Evolutionary conservation across 306 rosid species (phyloP), one percentile per base, ranked within the genome.

Genomic region (Ormosia semicastrata): DNA sequence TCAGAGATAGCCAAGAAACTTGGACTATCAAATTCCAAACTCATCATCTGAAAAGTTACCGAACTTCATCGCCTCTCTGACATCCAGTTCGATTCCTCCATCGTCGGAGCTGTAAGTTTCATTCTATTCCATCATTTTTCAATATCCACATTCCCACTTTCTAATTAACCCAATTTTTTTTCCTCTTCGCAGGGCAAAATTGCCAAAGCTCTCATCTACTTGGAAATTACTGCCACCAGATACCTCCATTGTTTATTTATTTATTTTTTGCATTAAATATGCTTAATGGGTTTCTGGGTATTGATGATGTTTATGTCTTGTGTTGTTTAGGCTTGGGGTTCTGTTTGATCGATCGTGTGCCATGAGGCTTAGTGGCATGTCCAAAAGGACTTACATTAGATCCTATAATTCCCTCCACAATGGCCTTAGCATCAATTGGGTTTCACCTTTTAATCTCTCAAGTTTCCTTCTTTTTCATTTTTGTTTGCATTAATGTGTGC

Each of bases 11-110:
- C 95, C 0, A 91, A 62, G 81, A 95, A 88, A 78, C 92, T 95
- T 0, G 86, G 82, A 4, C 78, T 95, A 65, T 77, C 92, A 0
- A 87, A 91, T 5, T 81, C 98, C 74, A 90, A 92, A 81, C 84
- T 72, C 70, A 81, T 91, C 54, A 67, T 87, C 46, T 90, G 94
- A 0, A 88, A 92, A 88, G 98, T 97, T 13, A 84, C 92, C 6
- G 99, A 93, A 73, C 89, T 95, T 60, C 93, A 94, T 10, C 97
- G 97, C 5, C 92, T 93, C 81, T 82, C 91, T 46, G 98, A 95
- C 11, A 89, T 93, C 29, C 97, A 89, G 71, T 93, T 95, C 64
- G 94, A 91, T 85, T 93, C 97, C 15, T 95, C 97, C 79, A 29
- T 84, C 6, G 86, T 93, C 65, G 94, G 97, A 65, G 88, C 93